Evolutionary conservation across 1,284 basidiomycete species (phyloP).

Genomic region (Ceratobasidium papillatum): DNA sequence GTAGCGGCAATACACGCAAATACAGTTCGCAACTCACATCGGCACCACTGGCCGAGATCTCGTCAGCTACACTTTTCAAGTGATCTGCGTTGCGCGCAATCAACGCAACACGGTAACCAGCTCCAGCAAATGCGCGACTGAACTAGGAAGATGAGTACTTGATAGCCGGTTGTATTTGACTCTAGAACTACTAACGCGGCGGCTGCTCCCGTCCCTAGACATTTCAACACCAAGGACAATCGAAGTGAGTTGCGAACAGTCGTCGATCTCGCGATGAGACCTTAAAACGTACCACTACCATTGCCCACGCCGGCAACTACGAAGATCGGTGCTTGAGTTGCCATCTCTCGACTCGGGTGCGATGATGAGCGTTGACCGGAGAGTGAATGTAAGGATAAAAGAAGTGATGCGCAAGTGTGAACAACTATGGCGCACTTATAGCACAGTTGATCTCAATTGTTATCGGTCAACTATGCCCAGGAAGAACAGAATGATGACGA

Average conservation of each 20-base stretch:
- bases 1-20: background rate
- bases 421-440: background rate
- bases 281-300: constrained; percentile 51
- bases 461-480: constrained; percentile 32
- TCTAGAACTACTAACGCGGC: constrained; percentile 62
- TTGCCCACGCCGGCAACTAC: constrained; percentile 66
- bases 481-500: constrained; percentile 7
- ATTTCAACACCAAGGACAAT: background rate
- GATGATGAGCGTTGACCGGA: background rate
- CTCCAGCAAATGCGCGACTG: constrained; percentile 53
- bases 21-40: constrained; percentile 56
- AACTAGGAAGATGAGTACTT: constrained; percentile 51
- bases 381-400: background rate
- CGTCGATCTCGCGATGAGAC: background rate
- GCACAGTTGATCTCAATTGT: background rate
- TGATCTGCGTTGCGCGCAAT: constrained; percentile 67
- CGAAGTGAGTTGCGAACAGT: background rate
- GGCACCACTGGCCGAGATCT: constrained; percentile 65
- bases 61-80: constrained; percentile 62
- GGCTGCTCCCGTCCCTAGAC: constrained; percentile 68
- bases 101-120: constrained; percentile 72
- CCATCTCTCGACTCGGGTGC: constrained; percentile 12
- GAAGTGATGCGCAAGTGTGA: background rate
- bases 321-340: constrained; percentile 54
- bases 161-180: background rate